A percentile compares a stretch with the other conserved stretches of the same genome.
These are phyloP conservation scores for Thielaviopsis punctulata DNA, from an alignment of 2,329 filamentous ascomycete species.

Conservation along the genomic window DNA sequence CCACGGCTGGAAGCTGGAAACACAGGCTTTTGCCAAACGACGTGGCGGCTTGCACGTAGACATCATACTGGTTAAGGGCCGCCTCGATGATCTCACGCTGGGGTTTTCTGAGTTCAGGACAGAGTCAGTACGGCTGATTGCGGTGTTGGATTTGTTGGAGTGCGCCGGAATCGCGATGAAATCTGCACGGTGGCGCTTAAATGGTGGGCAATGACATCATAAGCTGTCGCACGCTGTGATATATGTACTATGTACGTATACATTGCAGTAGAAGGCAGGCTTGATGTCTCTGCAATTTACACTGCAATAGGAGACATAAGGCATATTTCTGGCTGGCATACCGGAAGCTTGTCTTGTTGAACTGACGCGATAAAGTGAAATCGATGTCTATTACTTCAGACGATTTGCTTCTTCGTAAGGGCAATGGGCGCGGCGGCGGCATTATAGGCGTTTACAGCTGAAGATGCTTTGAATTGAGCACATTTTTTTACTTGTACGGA, in stretches of 20 bases:
- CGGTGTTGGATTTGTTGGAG: not conserved
- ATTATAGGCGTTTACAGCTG: not conserved
- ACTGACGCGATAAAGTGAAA: conserved; percentile 56
- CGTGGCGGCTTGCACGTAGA: conserved; percentile 81
- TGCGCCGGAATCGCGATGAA: too few species aligned
- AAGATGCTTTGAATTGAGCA: too few species aligned
- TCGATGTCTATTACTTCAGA: conserved; percentile 37
- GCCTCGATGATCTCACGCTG: conserved; percentile 79
- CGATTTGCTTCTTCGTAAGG: not conserved
- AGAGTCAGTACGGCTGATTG: too few species aligned
- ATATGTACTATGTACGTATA: not conserved
- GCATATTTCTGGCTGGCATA: conserved; percentile 18
- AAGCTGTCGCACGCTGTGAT: too few species aligned
- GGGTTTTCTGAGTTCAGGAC: conserved; percentile 39
- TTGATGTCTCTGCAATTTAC: too few species aligned
- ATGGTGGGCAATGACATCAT: not conserved
- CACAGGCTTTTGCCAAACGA: conserved; percentile 88
- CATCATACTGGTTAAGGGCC: conserved; percentile 67
- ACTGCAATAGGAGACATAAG: too few species aligned
- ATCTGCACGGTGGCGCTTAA: too few species aligned
- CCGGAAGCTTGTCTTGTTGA: conserved; percentile 59
- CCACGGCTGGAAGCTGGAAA: conserved; percentile 78
- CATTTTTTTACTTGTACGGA: too few species aligned
- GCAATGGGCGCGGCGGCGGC: not conserved
- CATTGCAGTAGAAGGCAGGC: not conserved